Conservation (phyloP, 176 grass and related monocot species). For the Leersia perrieri region DNA sequence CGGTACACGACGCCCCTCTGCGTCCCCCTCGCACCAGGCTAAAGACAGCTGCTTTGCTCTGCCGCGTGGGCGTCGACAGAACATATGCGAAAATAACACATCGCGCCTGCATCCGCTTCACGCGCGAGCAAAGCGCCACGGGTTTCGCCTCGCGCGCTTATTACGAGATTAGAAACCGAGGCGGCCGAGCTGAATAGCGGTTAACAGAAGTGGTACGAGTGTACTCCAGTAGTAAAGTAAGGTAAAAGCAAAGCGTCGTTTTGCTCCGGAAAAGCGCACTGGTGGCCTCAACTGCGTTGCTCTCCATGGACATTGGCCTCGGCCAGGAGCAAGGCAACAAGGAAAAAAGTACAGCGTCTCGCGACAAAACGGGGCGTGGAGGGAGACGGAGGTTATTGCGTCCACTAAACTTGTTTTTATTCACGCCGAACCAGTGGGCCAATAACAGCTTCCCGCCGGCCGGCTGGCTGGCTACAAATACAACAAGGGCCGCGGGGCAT, state of each 20-base stretch:
- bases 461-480: conserved; percentile 5
- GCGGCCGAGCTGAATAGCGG: background rate
- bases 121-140: background rate
- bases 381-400: conserved; percentile 1
- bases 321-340: conserved; percentile 49
- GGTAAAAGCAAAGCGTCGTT: background rate
- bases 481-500: background rate
- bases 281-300: background rate
- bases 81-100: conserved; percentile 24
- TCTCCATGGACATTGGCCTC: background rate
- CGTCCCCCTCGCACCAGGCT: conserved; percentile 24
- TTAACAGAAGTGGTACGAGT: too few relatives aligned
- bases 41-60: conserved; percentile 9
- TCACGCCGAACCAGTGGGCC: conserved; percentile 10
- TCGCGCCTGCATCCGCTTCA: background rate
- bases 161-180: background rate
- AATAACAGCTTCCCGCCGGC: conserved; percentile 31
- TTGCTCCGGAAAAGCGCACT: background rate
- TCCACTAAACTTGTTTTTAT: conserved; percentile 15
- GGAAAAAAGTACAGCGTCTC: background rate
- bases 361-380: conserved; percentile 17
- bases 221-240: too few relatives aligned
- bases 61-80: conserved; percentile 37
- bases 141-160: background rate
- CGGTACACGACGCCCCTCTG: background rate